Percentiles rank a stretch among this genome's conserved stretches.
Evolutionary conservation across 345 rosid genomes (phyloP).

Genomic region (Turnera subulata): DNA sequence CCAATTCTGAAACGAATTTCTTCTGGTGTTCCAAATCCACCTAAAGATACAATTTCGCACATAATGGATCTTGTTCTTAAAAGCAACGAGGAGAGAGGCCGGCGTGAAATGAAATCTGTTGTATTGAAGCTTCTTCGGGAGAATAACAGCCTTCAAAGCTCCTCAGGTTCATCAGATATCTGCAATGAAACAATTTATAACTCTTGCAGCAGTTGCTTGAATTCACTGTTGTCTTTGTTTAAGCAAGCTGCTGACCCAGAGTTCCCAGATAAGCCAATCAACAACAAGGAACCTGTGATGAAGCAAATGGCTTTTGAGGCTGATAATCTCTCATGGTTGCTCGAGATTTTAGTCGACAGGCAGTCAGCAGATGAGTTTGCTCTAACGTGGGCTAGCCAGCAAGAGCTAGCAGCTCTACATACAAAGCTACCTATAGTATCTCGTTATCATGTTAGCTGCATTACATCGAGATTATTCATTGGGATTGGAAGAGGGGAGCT

Average conservation of each 20-base stretch:
- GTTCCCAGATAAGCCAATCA: slow-evolving; percentile 19
- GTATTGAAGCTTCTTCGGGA: slow-evolving; percentile 91
- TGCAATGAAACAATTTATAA: slow-evolving; percentile 61
- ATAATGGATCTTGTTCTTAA: slow-evolving; percentile 80
- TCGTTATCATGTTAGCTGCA: slow-evolving; percentile 83
- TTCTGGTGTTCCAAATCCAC: slow-evolving; percentile 46
- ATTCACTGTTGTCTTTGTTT: slow-evolving; percentile 51
- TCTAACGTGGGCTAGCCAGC: slow-evolving; percentile 68
- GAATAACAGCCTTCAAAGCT: slow-evolving; percentile 44
- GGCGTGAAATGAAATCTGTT: slow-evolving; percentile 80
- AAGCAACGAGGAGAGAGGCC: slow-evolving; percentile 88
- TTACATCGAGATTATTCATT: slow-evolving; percentile 70
- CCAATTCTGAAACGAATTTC: slow-evolving; percentile 81
- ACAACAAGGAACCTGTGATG: slow-evolving; percentile 42
- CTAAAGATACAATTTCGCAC: slow-evolving; percentile 70
- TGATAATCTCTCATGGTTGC: slow-evolving; percentile 86
- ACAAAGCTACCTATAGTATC: slow-evolving; percentile 59
- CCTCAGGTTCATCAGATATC: slow-evolving; percentile 46
- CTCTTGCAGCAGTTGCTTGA: slow-evolving; percentile 64
- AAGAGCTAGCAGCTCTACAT: slow-evolving; percentile 67
- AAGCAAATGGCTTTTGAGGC: slow-evolving; percentile 78
- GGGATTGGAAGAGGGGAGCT: slow-evolving; percentile 94
- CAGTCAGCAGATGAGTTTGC: slow-evolving; percentile 89
- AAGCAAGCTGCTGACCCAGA: slow-evolving; percentile 55
- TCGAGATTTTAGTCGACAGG: slow-evolving; percentile 71